Evolutionary conservation across 805 yeast genomes (phyloP).

Genomic region (Candida xyloterini): DNA sequence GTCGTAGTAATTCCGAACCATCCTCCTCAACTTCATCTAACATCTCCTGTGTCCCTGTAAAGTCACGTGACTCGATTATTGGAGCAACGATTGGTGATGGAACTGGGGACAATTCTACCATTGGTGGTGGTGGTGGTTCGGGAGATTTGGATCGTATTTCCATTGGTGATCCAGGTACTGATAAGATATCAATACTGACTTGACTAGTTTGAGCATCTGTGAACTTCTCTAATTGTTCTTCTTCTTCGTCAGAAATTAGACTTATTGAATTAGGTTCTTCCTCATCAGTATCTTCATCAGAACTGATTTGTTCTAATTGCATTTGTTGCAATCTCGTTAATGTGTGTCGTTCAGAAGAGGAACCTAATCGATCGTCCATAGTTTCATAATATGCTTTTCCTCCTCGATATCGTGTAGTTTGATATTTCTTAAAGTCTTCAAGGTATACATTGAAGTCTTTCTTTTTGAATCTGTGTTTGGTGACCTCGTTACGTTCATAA

Average conservation of each 20-base stretch:
- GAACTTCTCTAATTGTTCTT: not conserved
- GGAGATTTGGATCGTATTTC: not conserved
- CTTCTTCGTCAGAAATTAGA: constrained; percentile 5
- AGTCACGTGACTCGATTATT: constrained; percentile 2
- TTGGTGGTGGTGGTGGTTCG: not conserved
- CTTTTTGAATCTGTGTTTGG: constrained; percentile 31
- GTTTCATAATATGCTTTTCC: constrained; percentile 28
- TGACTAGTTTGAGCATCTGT: constrained; percentile 1
- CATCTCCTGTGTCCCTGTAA: constrained; percentile 7
- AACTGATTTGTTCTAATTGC: constrained; percentile 18
- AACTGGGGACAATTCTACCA: not conserved
- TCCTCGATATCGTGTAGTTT: constrained; percentile 21
- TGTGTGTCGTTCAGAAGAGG: constrained; percentile 12
- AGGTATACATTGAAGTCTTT: constrained; percentile 27
- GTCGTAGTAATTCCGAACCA: constrained; percentile 9
- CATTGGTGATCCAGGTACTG: not conserved
- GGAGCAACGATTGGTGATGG: not conserved
- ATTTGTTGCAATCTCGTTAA: constrained; percentile 13
- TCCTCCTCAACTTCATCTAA: not conserved
- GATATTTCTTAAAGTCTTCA: constrained; percentile 30
- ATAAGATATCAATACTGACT: not conserved
- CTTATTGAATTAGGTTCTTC: not conserved
- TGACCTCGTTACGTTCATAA: constrained; percentile 24
- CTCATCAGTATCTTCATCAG: constrained; percentile 14
- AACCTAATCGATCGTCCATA: constrained; percentile 18